Percentiles rank a stretch among this genome's conserved stretches.
phyloP scores from a whole-genome alignment of 768 basidiomycete genomes.

The Pulveroboletus sp. region DNA sequence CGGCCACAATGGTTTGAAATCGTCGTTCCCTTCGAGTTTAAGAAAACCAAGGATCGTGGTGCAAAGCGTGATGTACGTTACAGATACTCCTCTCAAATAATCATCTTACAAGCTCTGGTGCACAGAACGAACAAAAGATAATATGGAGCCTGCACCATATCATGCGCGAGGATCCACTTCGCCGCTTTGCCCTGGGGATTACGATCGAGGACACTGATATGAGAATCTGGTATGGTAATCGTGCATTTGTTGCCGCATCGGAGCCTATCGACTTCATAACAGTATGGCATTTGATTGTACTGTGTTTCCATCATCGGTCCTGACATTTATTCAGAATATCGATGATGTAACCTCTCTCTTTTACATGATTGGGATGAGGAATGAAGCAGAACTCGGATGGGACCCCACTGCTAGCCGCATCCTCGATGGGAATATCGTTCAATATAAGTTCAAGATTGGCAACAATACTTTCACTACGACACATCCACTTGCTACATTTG shows the following conservation, averaged over 20 bases:
- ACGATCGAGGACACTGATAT: slow-evolving; percentile 21
- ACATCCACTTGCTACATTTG: not conserved
- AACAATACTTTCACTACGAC: not conserved
- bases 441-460: not conserved
- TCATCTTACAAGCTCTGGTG: too few species aligned
- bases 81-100: not conserved
- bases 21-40: slow-evolving; percentile 5
- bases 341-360: slow-evolving; percentile 7
- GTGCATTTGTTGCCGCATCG: not conserved
- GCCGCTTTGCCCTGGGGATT: slow-evolving; percentile 19
- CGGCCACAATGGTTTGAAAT: slow-evolving; percentile 11
- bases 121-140: slow-evolving; percentile 16
- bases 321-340: not conserved
- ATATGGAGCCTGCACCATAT: slow-evolving; percentile 25
- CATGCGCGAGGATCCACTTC: slow-evolving; percentile 26
- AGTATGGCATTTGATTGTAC: not conserved
- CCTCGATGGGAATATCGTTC: not conserved
- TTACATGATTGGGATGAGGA: not conserved
- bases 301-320: not conserved
- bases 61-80: not conserved
- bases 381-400: not conserved
- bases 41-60: not conserved
- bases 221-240: slow-evolving; percentile 25
- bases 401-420: slow-evolving; percentile 2
- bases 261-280: not conserved